A percentile compares a stretch with the other conserved stretches of the same genome.
Conservation (phyloP, 768 basidiomycete species). For the Boletus reticuloceps region DNA sequence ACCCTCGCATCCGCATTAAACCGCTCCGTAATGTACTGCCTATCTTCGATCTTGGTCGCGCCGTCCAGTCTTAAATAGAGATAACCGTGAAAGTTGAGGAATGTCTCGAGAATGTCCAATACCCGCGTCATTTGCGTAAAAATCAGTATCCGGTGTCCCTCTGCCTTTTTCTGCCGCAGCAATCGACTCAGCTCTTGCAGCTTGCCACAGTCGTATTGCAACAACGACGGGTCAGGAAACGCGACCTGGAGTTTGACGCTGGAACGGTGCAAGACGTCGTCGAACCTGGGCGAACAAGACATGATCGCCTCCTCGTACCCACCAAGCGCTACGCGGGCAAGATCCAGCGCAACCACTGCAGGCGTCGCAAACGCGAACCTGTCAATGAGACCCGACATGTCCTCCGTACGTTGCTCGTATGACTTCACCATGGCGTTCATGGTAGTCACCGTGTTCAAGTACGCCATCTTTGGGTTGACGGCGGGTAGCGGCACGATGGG, state of each 20-base stretch:
- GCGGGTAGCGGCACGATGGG: conserved; percentile 53
- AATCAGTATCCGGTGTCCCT: conserved; percentile 87
- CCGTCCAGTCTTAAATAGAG: conserved; percentile 94
- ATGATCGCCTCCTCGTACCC: conserved; percentile 34
- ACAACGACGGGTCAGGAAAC: conserved; percentile 83
- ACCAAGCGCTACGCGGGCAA: conserved; percentile 61
- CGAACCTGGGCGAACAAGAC: conserved; percentile 49
- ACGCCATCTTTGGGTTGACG: conserved; percentile 36
- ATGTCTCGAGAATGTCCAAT: conserved; percentile 91
- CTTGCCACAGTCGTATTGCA: conserved; percentile 97
- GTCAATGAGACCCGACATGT: conserved; percentile 53
- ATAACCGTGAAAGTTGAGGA: conserved; percentile 89
- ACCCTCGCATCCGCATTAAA: conserved; percentile 76
- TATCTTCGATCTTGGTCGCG: conserved; percentile 91
- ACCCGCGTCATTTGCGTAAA: conserved; percentile 98
- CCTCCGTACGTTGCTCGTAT: conserved; percentile 54
- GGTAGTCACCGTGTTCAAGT: conserved; percentile 42
- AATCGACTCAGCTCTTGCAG: conserved; percentile 80
- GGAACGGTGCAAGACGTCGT: conserved; percentile 64
- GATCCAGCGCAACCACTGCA: conserved; percentile 68
- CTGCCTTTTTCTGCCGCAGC: conserved; percentile 79
- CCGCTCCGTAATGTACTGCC: conserved; percentile 86
- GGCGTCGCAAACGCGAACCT: conserved; percentile 83
- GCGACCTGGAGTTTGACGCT: conserved; percentile 88
- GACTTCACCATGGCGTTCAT: conserved; percentile 60